Evolutionary conservation across 2,329 filamentous ascomycete genomes (phyloP), one percentile per base, ranked within the genome.

Genomic region (Colletotrichum liaoningense): DNA sequence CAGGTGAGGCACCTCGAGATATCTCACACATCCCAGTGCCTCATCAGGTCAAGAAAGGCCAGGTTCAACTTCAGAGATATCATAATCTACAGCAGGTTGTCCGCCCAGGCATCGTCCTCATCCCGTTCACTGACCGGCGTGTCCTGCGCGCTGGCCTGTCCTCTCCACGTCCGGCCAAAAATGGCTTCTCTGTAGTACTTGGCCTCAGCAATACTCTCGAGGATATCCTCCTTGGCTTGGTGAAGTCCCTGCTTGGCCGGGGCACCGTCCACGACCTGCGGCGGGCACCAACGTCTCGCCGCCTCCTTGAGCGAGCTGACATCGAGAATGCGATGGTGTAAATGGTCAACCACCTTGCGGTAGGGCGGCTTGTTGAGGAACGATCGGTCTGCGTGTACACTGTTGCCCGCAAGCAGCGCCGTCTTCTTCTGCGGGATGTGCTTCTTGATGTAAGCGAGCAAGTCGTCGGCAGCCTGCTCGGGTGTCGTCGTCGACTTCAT

Each of bases 141-240:
- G 26, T 71, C 72, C 19, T 67, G 54, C 26, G 16, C 59, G 46
- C 66, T 68, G 56, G 38, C 69, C 33, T 56, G 52, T 1, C 60
- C 70, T 33, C 59, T 69, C 74, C 75, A 80, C 72, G 77, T 79
- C 72, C 79, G 76, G 76, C 79, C 77, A 81, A 97, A 97, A 68
- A 97, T 89, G 22, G 85, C 85, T 73, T 92, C 86, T 78, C 90
- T 91, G 83, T 98, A 98, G 81, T 93, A 98, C 78, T 86, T 91
- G 67, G 96, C 96, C 86, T 99, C 97, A 69, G 90, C 92, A 75
- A 99, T 98, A 83, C 96, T 98, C 86, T 99, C 97, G 74, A 98
- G 83, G 71, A 99, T 98, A 82, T 99, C 97, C 68, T 94, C 91
- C 78, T 89, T 91, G 0, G 97, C 97, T 82, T 96, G 91, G 84